A percentile compares a stretch with the other conserved stretches of the same genome.
Conservation (phyloP, 2,329 filamentous ascomycete species). For the Daldinia sp. region DNA sequence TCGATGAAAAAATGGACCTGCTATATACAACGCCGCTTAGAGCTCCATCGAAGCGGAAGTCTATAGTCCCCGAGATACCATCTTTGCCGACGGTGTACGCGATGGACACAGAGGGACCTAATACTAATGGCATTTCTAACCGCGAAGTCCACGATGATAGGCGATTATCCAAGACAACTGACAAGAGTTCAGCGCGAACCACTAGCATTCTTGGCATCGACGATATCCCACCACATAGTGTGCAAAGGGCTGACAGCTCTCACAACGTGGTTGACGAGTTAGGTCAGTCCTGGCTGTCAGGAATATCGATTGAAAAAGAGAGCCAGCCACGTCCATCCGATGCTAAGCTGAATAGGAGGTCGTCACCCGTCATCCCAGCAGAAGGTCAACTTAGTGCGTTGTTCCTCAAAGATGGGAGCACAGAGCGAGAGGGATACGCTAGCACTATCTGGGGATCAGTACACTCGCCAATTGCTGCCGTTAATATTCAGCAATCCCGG, state of each 20-base stretch:
- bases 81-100: conserved; percentile 53
- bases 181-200: conserved; percentile 55
- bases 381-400: conserved; percentile 53
- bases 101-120: conserved; percentile 42
- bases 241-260: conserved; percentile 41
- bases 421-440: conserved; percentile 56
- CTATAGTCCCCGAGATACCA: conserved; percentile 61
- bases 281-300: conserved; percentile 56
- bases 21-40: conserved; percentile 59
- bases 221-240: conserved; percentile 47
- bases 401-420: conserved; percentile 54
- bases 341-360: conserved; percentile 58
- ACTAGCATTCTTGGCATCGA: conserved; percentile 58
- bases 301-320: conserved; percentile 44
- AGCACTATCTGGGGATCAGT: conserved; percentile 63
- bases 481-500: conserved; percentile 59
- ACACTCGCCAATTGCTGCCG: conserved; percentile 61
- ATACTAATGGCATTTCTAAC: conserved; percentile 44
- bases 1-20: conserved; percentile 68
- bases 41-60: conserved; percentile 51
- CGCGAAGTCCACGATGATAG: conserved; percentile 45
- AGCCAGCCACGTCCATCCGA: conserved; percentile 30
- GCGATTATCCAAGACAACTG: conserved; percentile 51
- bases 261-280: conserved; percentile 51
- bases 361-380: conserved; percentile 63